phyloP scores from a whole-genome alignment of 495 filamentous ascomycete species.

The Podospora anserina region DNA sequence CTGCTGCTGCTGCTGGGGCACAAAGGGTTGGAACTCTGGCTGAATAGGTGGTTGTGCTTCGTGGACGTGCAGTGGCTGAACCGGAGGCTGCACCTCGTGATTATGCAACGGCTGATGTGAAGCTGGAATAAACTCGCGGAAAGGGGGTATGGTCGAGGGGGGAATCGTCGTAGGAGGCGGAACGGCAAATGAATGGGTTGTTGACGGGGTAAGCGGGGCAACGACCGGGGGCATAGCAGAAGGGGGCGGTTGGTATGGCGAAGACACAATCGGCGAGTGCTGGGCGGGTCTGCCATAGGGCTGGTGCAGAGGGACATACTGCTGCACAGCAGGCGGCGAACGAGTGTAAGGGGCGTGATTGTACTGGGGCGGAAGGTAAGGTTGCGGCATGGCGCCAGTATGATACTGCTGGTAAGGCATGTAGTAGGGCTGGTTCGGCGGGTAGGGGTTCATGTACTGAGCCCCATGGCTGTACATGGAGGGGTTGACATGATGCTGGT shows the following conservation, averaged over 20 bases:
- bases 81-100: conserved; percentile 1
- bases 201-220: conserved; percentile 44
- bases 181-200: conserved; percentile 39
- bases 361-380: conserved; percentile 40
- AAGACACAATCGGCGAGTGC: conserved; percentile 40
- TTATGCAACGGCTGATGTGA: conserved; percentile 3
- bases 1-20: not conserved
- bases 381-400: conserved; percentile 34
- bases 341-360: conserved; percentile 32
- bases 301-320: not conserved
- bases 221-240: conserved; percentile 32
- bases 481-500: conserved; percentile 35
- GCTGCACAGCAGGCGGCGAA: conserved; percentile 33
- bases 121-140: conserved; percentile 3
- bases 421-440: conserved; percentile 19
- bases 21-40: conserved; percentile 8
- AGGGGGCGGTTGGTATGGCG: conserved; percentile 40
- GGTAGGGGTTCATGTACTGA: conserved; percentile 33
- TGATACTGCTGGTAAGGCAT: conserved; percentile 42
- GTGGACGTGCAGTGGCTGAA: conserved; percentile 14
- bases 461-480: conserved; percentile 38
- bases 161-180: conserved; percentile 26
- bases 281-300: conserved; percentile 42
- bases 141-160: conserved; percentile 37
- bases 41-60: conserved; percentile 11